Base-by-base conservation (phyloP, 163 green algal species). In the Scenedesmus sp. region DNA sequence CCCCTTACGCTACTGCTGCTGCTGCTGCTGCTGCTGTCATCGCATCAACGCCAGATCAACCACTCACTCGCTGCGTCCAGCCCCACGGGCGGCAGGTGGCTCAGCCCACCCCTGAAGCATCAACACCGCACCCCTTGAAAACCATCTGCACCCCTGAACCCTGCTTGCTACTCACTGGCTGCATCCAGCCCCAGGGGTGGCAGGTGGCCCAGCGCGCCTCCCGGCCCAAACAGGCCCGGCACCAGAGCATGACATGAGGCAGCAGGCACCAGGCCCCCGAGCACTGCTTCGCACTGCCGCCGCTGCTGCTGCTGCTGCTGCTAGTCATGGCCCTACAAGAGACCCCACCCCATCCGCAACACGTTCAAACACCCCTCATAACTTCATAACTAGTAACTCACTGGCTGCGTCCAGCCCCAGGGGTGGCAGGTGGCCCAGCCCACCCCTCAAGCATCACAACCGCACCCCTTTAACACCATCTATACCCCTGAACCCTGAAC, bases 191-290 rank as follows among this genome's bases (percentile, higher is more conserved):
- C 76, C 88, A 91, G 88, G 3, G 76, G 76, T 12, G 60, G 59
- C 26, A 87, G 77, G 76, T 87, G 76, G 73, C 88, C 79, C 79
- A 81, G 79, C 46, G 18, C 77, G 20, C 57, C 57, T 1, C 59
- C 84, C 3, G 13, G 60, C 26, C 84, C 88, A 88, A 89, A 90
- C 20, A 93, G 73, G n/a, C 90, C 90, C n/a, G 88, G 34, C 18
- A 16, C 70, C 6, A 67, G 23, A 46, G 34, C 34, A 46, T 46
- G 0, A 46, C 34, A 46, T 46, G 34, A 46, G 34, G 34, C 34
- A 46, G 34, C 34, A 46, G 34, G 34, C 34, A 46, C 34, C 34
- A 46, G 34, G 34, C n/a, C 34, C 34, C 34, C 34, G 34, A 46
- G 34, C 34, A 46, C 34, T 46, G 34, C 34, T 46, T 46, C 34